Evolutionary conservation across 371 early-diverging fungal genomes (phyloP).

Genomic region (Chytridium lagenaria): DNA sequence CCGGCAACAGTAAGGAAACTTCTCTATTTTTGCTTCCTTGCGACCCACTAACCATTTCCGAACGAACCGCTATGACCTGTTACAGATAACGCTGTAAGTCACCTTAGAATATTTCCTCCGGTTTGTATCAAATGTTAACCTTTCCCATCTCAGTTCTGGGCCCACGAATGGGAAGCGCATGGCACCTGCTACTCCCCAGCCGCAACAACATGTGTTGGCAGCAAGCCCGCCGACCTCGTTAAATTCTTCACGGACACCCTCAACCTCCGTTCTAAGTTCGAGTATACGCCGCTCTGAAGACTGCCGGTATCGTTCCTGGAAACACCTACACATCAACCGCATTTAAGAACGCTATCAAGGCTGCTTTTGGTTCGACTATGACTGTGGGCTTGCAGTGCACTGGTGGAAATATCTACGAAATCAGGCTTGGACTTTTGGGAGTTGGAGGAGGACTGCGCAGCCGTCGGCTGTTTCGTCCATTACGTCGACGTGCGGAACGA

Average conservation of each 20-base stretch:
- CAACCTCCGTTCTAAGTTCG: slow-evolving; percentile 60
- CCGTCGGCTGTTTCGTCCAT: neutral
- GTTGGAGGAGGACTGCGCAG: slow-evolving; percentile 22
- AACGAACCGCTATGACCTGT: neutral
- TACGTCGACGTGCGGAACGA: neutral
- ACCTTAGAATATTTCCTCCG: neutral
- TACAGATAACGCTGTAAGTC: neutral
- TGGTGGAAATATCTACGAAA: slow-evolving; percentile 18
- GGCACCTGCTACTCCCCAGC: slow-evolving; percentile 77
- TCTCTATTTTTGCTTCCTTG: neutral
- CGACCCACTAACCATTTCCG: slow-evolving; percentile 45
- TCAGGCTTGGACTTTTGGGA: slow-evolving; percentile 20
- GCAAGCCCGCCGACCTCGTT: slow-evolving; percentile 53
- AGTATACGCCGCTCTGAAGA: slow-evolving; percentile 65
- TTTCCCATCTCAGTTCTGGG: slow-evolving; percentile 55
- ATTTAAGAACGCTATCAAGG: slow-evolving; percentile 59
- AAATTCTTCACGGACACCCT: slow-evolving; percentile 66
- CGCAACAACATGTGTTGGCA: slow-evolving; percentile 62
- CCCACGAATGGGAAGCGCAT: slow-evolving; percentile 81
- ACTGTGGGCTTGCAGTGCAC: slow-evolving; percentile 14
- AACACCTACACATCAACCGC: slow-evolving; percentile 55
- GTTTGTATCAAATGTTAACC: neutral
- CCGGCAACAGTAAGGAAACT: slow-evolving; percentile 5
- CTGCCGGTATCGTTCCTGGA: slow-evolving; percentile 68
- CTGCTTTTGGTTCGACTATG: slow-evolving; percentile 21